Percentiles rank a stretch among this genome's conserved stretches.
phyloP scores from a whole-genome alignment of 352 stramenopile genomes.

The Phytophthora syringae region DNA sequence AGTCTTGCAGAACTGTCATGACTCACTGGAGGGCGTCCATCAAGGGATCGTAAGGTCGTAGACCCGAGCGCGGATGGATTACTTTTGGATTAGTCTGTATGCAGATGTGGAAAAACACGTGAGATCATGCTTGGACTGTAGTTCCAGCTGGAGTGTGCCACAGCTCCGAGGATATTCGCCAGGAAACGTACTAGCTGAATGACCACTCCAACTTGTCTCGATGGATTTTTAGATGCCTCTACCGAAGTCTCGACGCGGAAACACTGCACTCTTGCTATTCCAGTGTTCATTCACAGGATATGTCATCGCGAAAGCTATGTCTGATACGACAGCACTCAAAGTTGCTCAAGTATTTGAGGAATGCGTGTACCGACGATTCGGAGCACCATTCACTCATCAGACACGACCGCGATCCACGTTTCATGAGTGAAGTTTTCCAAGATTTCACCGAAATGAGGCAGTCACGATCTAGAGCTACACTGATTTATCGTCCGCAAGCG shows the following conservation, averaged over 20 bases:
- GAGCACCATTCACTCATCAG: constrained; percentile 9
- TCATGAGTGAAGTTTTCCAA: constrained; percentile 21
- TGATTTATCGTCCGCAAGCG: no score
- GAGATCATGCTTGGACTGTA: not conserved
- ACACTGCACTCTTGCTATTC: constrained; percentile 14
- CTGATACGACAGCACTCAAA: constrained; percentile 1
- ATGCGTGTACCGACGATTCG: constrained; percentile 11
- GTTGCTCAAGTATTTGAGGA: constrained; percentile 17
- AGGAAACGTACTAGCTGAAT: not conserved
- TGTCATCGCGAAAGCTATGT: constrained; percentile 20
- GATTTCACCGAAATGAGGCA: not conserved
- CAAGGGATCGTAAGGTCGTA: constrained; percentile 1
- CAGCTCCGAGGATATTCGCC: constrained; percentile 3
- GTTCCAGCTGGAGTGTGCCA: not conserved
- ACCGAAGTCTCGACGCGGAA: not conserved
- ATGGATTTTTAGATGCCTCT: no score
- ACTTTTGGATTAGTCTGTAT: constrained; percentile 8
- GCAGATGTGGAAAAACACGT: not conserved
- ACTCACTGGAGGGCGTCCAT: not conserved
- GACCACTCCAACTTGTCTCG: not conserved
- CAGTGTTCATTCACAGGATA: constrained; percentile 12
- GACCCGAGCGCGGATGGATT: not conserved
- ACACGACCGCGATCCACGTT: constrained; percentile 17
- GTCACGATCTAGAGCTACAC: no score
- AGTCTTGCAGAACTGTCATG: no score